These are phyloP conservation scores for Ilex aquifolium DNA, from an alignment of 257 asterid genomes.

Conservation along the genomic window DNA sequence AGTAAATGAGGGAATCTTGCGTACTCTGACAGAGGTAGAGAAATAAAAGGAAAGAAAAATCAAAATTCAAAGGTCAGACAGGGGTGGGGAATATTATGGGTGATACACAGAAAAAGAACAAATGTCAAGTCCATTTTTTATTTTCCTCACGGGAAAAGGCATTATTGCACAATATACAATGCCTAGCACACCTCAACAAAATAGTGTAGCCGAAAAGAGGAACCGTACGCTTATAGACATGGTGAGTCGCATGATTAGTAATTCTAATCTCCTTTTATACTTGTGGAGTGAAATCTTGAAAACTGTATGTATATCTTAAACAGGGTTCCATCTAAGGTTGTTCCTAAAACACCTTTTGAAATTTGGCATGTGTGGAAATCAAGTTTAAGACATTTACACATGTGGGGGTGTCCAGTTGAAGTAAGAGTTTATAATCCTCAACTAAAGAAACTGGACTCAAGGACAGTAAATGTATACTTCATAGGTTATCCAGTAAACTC, in stretches of 20 bases:
- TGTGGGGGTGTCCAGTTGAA: neutral
- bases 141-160: neutral
- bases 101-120: neutral
- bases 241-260: no score
- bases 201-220: no score
- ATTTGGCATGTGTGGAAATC: neutral
- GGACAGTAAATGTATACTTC: no score
- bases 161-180: neutral
- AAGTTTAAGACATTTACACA: neutral
- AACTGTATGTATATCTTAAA: no score
- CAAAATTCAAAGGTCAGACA: neutral
- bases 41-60: neutral
- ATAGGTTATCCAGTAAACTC: no score
- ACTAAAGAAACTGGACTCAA: no score
- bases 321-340: neutral
- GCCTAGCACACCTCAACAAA: neutral
- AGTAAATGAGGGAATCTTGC: neutral
- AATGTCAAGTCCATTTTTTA: neutral
- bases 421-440: neutral
- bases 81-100: neutral
- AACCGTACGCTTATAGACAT: no score
- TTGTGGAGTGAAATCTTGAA: neutral
- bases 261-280: neutral
- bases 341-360: neutral
- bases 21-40: neutral